Evolutionary conservation across 2,329 filamentous ascomycete genomes (phyloP).

Genomic region (Aspergillus viridinutans): DNA sequence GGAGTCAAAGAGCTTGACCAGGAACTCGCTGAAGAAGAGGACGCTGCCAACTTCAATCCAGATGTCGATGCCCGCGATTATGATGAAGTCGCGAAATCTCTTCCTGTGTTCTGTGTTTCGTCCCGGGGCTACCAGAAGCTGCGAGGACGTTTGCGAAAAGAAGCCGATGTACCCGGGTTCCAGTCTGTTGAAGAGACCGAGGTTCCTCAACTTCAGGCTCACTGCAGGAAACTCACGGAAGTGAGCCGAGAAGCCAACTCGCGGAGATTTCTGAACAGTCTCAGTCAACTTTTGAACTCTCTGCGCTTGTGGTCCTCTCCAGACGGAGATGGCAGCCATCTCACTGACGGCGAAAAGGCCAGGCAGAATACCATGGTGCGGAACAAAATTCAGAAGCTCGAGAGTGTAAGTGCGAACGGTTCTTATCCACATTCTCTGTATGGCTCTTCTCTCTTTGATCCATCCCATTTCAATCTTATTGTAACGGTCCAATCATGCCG

Average conservation of each 20-base stretch:
- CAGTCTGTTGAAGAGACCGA: constrained; percentile 52
- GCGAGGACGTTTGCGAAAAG: constrained; percentile 51
- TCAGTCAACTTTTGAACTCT: constrained; percentile 51
- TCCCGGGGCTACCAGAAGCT: constrained; percentile 61
- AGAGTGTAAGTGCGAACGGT: neutral
- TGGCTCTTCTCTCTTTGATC: neutral
- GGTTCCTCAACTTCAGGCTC: constrained; percentile 55
- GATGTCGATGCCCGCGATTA: constrained; percentile 51
- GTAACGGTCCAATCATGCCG: neutral
- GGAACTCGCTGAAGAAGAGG: neutral
- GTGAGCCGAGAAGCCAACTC: constrained; percentile 43
- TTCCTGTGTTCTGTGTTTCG: constrained; percentile 64
- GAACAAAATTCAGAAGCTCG: neutral
- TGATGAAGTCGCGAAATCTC: constrained; percentile 49
- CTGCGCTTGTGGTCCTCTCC: constrained; percentile 48
- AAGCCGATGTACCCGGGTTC: constrained; percentile 53
- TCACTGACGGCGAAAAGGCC: neutral
- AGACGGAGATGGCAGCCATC: neutral
- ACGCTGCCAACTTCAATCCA: constrained; percentile 46
- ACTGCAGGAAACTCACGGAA: constrained; percentile 57
- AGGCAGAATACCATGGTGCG: neutral
- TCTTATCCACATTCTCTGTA: neutral
- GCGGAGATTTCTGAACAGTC: constrained; percentile 48
- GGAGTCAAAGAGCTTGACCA: constrained; percentile 1
- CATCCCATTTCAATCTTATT: neutral